A percentile compares a stretch with the other conserved stretches of the same genome.
These are phyloP conservation scores for Alternaria sp. DNA, from an alignment of 2,329 filamentous ascomycete genomes.

Conservation along the genomic window DNA sequence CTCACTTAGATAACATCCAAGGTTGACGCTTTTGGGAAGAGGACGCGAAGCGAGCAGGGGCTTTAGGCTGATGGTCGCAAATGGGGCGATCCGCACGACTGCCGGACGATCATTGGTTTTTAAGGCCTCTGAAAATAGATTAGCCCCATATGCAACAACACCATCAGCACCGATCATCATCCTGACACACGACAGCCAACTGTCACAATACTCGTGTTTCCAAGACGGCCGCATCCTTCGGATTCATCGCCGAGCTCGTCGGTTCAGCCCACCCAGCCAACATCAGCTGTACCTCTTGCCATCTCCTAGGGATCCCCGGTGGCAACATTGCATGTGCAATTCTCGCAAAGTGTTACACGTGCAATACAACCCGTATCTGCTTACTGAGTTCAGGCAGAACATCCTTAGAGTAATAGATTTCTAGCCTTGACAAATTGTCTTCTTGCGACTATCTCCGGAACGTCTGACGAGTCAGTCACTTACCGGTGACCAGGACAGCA, in stretches of 20 bases:
- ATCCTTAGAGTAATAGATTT: background rate
- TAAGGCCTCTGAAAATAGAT: constrained; percentile 27
- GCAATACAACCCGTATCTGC: constrained; percentile 1
- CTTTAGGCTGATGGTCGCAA: constrained; percentile 4
- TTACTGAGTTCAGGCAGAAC: background rate
- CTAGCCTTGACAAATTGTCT: background rate
- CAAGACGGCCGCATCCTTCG: background rate
- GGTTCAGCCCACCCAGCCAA: background rate
- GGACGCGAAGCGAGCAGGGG: constrained; percentile 1
- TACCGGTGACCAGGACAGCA: background rate
- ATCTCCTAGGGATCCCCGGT: background rate
- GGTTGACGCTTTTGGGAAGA: constrained; percentile 3
- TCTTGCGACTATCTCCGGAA: background rate
- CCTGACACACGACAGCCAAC: constrained; percentile 10
- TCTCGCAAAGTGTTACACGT: background rate
- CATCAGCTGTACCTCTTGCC: background rate
- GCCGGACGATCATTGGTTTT: constrained; percentile 14
- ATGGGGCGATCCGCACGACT: constrained; percentile 4
- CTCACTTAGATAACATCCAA: constrained; percentile 16
- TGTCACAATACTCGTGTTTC: constrained; percentile 4
- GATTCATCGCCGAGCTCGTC: background rate
- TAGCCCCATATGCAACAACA: constrained; percentile 18
- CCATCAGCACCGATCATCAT: constrained; percentile 20
- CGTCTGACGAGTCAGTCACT: background rate
- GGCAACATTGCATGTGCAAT: background rate